phyloP scores from a whole-genome alignment of 345 rosid genomes.

The Carallia pectinifolia region DNA sequence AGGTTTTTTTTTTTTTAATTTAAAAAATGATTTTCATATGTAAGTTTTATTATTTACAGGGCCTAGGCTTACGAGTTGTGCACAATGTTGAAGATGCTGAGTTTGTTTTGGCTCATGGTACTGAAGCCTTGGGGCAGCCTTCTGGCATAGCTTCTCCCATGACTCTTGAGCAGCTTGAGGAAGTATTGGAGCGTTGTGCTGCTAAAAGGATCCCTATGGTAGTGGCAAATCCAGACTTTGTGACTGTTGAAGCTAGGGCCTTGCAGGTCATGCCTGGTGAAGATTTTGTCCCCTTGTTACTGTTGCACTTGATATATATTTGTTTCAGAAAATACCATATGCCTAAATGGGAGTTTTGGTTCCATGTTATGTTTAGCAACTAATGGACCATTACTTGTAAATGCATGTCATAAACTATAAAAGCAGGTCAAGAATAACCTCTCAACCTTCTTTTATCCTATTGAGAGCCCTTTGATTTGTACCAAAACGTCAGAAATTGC shows the following conservation, averaged over 20 bases:
- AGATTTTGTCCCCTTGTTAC: slow-evolving; percentile 16
- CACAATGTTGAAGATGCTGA: slow-evolving; percentile 81
- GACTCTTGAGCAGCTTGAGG: slow-evolving; percentile 71
- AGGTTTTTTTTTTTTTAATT: not conserved
- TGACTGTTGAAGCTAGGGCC: slow-evolving; percentile 87
- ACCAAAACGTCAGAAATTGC: too few relatives aligned
- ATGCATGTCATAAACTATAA: not conserved
- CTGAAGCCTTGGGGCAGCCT: slow-evolving; percentile 82
- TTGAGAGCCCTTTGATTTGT: too few relatives aligned
- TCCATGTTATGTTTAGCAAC: not conserved
- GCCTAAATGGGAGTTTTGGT: not conserved
- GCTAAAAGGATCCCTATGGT: slow-evolving; percentile 78
- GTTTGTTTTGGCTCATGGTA: slow-evolving; percentile 83
- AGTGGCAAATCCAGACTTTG: slow-evolving; percentile 93
- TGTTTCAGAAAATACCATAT: not conserved
- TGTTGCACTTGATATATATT: not conserved
- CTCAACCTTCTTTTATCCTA: too few relatives aligned
- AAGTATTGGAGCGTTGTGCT: slow-evolving; percentile 70
- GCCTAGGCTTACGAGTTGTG: slow-evolving; percentile 68
- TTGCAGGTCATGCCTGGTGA: slow-evolving; percentile 89
- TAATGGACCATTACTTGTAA: not conserved
- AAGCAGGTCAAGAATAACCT: too few relatives aligned
- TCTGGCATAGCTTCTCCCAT: slow-evolving; percentile 55
- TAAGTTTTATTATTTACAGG: slow-evolving; percentile 33
- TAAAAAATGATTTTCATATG: not conserved